Evolutionary conservation across 495 filamentous ascomycete genomes (phyloP).

Genomic region (Tuber indicum): DNA sequence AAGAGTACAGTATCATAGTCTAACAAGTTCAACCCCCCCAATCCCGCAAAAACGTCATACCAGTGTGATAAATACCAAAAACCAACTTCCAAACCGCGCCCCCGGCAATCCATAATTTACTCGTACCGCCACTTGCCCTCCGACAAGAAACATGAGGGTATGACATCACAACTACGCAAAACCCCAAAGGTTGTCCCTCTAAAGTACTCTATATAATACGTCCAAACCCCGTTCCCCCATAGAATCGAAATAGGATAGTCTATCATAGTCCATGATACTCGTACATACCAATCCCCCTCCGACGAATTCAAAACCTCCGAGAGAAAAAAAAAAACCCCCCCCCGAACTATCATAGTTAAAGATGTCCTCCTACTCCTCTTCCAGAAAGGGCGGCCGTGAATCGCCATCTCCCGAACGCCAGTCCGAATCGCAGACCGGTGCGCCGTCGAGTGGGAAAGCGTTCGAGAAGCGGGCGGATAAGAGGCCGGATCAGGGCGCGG

Average conservation of each 20-base stretch:
- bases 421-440: slow-evolving; percentile 52
- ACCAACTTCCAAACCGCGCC: no score
- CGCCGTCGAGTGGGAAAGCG: slow-evolving; percentile 15
- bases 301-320: not conserved
- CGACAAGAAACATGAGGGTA: not conserved
- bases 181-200: not conserved
- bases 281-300: no score
- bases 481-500: slow-evolving; percentile 8
- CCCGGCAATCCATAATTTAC: not conserved
- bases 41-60: no score
- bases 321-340: slow-evolving; percentile 16
- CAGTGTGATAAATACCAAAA: no score
- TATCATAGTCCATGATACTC: no score
- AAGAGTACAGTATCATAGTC: no score
- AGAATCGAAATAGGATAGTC: no score
- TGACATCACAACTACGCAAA: slow-evolving; percentile 9
- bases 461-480: slow-evolving; percentile 5
- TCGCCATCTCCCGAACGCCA: slow-evolving; percentile 72
- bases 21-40: no score
- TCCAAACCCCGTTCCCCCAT: no score
- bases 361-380: slow-evolving; percentile 48
- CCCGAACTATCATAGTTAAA: slow-evolving; percentile 13
- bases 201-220: not conserved
- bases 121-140: no score
- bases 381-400: slow-evolving; percentile 60